Conservation (phyloP, 2,329 filamentous ascomycete genomes). For the Alternaria brassicae region DNA sequence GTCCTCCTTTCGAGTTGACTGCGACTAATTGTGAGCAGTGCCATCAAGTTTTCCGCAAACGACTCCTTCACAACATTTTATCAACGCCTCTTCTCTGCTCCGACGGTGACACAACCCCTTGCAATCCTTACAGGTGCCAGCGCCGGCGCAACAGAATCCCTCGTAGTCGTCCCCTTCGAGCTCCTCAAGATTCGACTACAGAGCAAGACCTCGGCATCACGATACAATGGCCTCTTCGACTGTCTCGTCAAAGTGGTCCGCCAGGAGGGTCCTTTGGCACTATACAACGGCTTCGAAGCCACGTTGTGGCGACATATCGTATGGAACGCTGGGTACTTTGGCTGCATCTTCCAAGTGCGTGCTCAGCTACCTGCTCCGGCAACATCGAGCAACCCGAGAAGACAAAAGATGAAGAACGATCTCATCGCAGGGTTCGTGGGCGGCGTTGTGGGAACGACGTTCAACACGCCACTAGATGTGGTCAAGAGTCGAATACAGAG, state of each 20-base stretch:
- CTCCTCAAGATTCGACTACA: conserved; percentile 42
- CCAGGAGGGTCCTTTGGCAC: conserved; percentile 34
- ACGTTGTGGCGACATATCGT: conserved; percentile 44
- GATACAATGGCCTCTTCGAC: conserved; percentile 38
- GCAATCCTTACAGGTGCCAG: conserved; percentile 40
- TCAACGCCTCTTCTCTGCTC: conserved; percentile 30
- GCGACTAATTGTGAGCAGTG: conserved; percentile 15
- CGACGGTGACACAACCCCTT: conserved; percentile 34
- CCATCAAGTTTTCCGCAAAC: conserved; percentile 45
- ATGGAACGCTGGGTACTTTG: conserved; percentile 45
- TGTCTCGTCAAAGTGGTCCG: conserved; percentile 37
- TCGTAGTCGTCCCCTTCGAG: conserved; percentile 44
- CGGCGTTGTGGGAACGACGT: conserved; percentile 39
- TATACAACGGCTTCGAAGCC: conserved; percentile 44
- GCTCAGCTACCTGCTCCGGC: conserved; percentile 29
- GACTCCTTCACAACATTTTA: conserved; percentile 38
- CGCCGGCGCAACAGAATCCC: conserved; percentile 39
- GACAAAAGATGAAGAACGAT: conserved; percentile 40
- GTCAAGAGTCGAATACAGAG: conserved; percentile 45
- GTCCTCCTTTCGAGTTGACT: neutral
- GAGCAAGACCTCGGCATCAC: conserved; percentile 36
- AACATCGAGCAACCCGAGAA: conserved; percentile 20
- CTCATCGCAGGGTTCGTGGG: conserved; percentile 40
- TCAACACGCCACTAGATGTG: conserved; percentile 43
- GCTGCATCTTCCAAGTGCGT: conserved; percentile 42